Evolutionary conservation across 345 rosid genomes (phyloP), one percentile per base, ranked within the genome.

Genomic region (Eucalyptus fibrosa): DNA sequence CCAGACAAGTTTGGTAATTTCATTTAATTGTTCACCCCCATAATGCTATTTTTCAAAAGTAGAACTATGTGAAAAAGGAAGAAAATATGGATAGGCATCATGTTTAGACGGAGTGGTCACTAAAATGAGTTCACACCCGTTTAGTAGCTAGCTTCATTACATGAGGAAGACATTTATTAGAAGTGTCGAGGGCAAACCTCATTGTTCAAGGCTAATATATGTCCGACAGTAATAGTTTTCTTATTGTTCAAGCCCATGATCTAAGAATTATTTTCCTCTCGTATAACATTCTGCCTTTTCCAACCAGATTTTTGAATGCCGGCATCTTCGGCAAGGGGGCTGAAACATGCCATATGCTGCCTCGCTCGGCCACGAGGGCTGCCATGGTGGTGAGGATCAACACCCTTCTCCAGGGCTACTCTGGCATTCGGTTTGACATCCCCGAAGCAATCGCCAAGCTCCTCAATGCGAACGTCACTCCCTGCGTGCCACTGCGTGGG

Each of bases 401-500:
- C 87, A 89, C 91, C 40, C 89, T 89, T 53, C 91, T 89, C 50
- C 89, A 87, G 87, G 91, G 91, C 34, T 89, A 89, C 82, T 89
- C 91, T 37, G 89, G 89, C 34, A 89, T 89, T n/a, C 62, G 91
- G 59, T 89, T 89, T 55, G 89, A 89, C 86, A 89, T 89, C 89
- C 83, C 82, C 37, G 91, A 89, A 34, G 91, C 89, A 10, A 89
- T 89, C 60, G 24, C 91, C 19, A 87, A 80, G 55, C 87, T 89
- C 56, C 91, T 89, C 62, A 26, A 87, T 87, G 26, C 49, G 59
- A 89, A 87, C 62, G 62, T 89, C 77, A 87, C 89, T 82, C 91
- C 91, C 21, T 81, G 89, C 91, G 42, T 89, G 56, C 91, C 91
- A 30, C 87, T 89, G 42, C 91, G 89, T 8, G 89, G 89, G 9